Conservation (phyloP, 352 stramenopile genomes). For the Phytophthora chlamydospora region DNA sequence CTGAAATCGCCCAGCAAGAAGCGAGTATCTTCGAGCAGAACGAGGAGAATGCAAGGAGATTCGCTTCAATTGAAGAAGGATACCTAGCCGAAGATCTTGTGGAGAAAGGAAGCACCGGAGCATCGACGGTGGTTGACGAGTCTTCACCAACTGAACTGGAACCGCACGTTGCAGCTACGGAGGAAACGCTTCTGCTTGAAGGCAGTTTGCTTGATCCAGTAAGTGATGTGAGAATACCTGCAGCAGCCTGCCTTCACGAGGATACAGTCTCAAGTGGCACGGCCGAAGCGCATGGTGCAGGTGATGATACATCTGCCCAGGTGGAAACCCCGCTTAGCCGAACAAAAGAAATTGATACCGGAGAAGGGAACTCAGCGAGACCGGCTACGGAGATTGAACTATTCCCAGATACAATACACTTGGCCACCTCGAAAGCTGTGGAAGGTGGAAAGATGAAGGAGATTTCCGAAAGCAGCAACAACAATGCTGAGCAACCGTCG, state of each 20-base stretch:
- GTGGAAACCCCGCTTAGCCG: too few species aligned
- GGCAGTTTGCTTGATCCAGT: too few species aligned
- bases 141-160: neutral
- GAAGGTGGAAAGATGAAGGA: neutral
- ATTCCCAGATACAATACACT: neutral
- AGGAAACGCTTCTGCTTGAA: neutral
- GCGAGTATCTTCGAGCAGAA: too few species aligned
- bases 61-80: conserved; percentile 9
- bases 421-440: neutral
- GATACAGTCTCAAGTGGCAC: too few species aligned
- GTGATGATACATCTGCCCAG: too few species aligned
- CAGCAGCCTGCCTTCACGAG: too few species aligned
- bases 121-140: conserved; percentile 2
- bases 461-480: neutral
- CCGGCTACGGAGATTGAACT: neutral
- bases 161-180: neutral
- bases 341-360: too few species aligned
- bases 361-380: too few species aligned
- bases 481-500: neutral
- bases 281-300: too few species aligned
- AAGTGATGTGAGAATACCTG: too few species aligned
- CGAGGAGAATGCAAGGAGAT: too few species aligned
- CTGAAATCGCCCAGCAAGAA: too few species aligned
- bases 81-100: conserved; percentile 16
- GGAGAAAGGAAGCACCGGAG: conserved; percentile 3